Percentiles rank a stretch among this genome's conserved stretches.
Evolutionary conservation across 2,329 filamentous ascomycete genomes (phyloP).

Genomic region (Colletotrichum australisinense): DNA sequence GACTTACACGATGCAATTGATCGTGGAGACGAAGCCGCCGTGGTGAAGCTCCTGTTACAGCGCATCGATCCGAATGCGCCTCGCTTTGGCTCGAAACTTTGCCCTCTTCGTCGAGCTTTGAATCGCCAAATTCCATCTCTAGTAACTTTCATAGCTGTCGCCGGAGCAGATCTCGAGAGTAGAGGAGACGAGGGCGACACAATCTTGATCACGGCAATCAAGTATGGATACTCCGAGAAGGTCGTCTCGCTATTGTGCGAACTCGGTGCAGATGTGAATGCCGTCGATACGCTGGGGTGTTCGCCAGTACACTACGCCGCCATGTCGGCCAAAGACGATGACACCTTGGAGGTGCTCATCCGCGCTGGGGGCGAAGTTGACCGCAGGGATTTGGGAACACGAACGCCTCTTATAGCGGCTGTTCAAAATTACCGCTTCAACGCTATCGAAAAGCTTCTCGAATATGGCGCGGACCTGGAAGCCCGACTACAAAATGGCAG

Average conservation of each 20-base stretch:
- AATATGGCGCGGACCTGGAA: slow-evolving; percentile 40
- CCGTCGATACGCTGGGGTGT: slow-evolving; percentile 37
- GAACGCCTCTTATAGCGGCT: slow-evolving; percentile 39
- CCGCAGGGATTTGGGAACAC: slow-evolving; percentile 33
- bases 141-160: slow-evolving; percentile 38
- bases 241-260: slow-evolving; percentile 40
- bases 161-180: slow-evolving; percentile 39
- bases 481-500: slow-evolving; percentile 34
- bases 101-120: slow-evolving; percentile 40
- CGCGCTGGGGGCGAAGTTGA: slow-evolving; percentile 38
- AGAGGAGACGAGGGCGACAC: slow-evolving; percentile 35
- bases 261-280: slow-evolving; percentile 38
- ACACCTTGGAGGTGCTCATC: slow-evolving; percentile 37
- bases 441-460: slow-evolving; percentile 34
- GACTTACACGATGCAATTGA: slow-evolving; percentile 42
- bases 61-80: slow-evolving; percentile 38
- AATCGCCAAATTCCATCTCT: slow-evolving; percentile 35
- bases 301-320: slow-evolving; percentile 41
- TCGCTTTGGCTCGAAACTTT: slow-evolving; percentile 27
- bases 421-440: slow-evolving; percentile 33
- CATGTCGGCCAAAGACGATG: slow-evolving; percentile 31
- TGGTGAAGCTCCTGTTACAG: slow-evolving; percentile 38
- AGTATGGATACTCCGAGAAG: slow-evolving; percentile 37
- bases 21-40: slow-evolving; percentile 34
- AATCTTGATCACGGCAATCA: slow-evolving; percentile 37